A percentile compares a stretch with the other conserved stretches of the same genome.
These are phyloP conservation scores for Saccharomyces eubayanus DNA, from an alignment of 805 yeast genomes.

Conservation along the genomic window DNA sequence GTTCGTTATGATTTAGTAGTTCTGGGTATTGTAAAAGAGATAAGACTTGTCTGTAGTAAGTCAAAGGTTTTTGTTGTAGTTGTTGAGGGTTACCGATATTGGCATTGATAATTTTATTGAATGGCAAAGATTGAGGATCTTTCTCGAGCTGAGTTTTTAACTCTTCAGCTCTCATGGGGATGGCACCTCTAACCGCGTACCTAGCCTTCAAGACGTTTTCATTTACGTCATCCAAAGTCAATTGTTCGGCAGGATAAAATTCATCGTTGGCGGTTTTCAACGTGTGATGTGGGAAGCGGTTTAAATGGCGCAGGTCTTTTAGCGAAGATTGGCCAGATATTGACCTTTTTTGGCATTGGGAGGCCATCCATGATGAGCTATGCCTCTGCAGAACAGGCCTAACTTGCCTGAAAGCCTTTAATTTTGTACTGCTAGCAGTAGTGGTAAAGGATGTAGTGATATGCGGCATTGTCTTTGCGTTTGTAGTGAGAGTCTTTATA, in stretches of 20 bases:
- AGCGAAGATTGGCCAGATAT: not conserved
- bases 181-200: slow-evolving; percentile 91
- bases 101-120: slow-evolving; percentile 70
- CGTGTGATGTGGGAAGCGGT: not conserved
- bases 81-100: slow-evolving; percentile 99
- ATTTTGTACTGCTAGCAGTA: not conserved
- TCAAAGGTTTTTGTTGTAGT: slow-evolving; percentile 84
- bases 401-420: not conserved
- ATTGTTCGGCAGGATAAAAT: slow-evolving; percentile 28
- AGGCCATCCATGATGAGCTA: not conserved
- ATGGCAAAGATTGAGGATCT: slow-evolving; percentile 62
- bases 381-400: not conserved
- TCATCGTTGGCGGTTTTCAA: slow-evolving; percentile 4
- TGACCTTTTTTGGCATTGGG: not conserved
- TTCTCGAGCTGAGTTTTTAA: slow-evolving; percentile 47
- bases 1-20: slow-evolving; percentile 36
- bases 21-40: slow-evolving; percentile 81
- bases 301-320: not conserved
- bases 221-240: slow-evolving; percentile 52
- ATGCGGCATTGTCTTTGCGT: not conserved
- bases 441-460: not conserved
- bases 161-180: slow-evolving; percentile 91
- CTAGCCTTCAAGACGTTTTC: slow-evolving; percentile 72
- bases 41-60: slow-evolving; percentile 90
- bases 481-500: not conserved